phyloP scores from a whole-genome alignment of 257 asterid genomes.

The Plectranthus barbatus region DNA sequence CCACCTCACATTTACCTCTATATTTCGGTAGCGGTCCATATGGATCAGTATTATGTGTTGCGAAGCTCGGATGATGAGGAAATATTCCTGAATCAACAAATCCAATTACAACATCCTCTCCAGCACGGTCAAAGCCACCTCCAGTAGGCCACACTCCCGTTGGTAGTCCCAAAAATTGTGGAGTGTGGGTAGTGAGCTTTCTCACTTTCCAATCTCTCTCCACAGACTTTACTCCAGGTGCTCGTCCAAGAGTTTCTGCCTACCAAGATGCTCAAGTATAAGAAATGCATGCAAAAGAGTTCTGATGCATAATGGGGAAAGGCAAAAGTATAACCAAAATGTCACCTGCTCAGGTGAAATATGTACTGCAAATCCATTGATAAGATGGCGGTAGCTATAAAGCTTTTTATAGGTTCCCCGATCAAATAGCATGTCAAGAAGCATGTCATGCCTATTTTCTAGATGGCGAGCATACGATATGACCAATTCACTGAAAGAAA shows the following conservation, averaged over 20 bases:
- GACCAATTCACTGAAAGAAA: constrained; percentile 57
- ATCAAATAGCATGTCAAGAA: constrained; percentile 83
- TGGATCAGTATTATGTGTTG: constrained; percentile 60
- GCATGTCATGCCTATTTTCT: constrained; percentile 87
- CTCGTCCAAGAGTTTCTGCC: constrained; percentile 79
- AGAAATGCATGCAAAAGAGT: constrained; percentile 25
- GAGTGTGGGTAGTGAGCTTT: constrained; percentile 94
- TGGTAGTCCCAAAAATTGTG: constrained; percentile 95
- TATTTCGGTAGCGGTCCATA: constrained; percentile 79
- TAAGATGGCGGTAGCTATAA: constrained; percentile 88
- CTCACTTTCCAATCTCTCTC: constrained; percentile 96
- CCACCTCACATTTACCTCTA: constrained; percentile 87
- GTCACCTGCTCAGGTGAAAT: constrained; percentile 86
- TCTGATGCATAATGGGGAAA: constrained; percentile 1
- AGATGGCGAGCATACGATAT: constrained; percentile 67
- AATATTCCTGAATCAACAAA: constrained; percentile 94
- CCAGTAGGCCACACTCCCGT: constrained; percentile 98
- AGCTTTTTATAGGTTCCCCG: constrained; percentile 72
- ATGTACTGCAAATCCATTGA: constrained; percentile 92
- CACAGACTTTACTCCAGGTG: constrained; percentile 86
- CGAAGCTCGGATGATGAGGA: constrained; percentile 92
- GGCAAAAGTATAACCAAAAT: background rate
- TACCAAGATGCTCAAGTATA: constrained; percentile 39
- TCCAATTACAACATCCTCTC: constrained; percentile 89
- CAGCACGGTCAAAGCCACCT: constrained; percentile 93